A percentile compares a stretch with the other conserved stretches of the same genome.
These are phyloP conservation scores for Pyrenophora tritici-repentis DNA, from an alignment of 2,329 filamentous ascomycete species.

Conservation along the genomic window DNA sequence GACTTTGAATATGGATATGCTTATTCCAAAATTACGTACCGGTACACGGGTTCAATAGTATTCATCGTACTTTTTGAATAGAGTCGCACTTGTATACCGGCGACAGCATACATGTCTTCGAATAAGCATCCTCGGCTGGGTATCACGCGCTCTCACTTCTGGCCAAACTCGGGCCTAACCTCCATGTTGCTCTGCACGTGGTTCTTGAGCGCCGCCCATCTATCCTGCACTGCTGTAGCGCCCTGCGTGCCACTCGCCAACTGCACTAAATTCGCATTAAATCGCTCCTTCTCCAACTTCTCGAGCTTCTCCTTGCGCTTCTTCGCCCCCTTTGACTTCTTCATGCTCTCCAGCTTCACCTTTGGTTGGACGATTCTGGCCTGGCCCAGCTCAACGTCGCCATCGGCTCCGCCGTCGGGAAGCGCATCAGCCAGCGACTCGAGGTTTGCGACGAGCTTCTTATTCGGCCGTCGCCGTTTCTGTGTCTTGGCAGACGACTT, in stretches of 20 bases:
- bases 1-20: no score
- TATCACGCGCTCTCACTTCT: slow-evolving; percentile 13
- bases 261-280: slow-evolving; percentile 80
- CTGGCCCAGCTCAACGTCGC: slow-evolving; percentile 48
- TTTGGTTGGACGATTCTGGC: slow-evolving; percentile 59
- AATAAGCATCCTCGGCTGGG: no score
- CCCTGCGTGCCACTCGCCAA: slow-evolving; percentile 54
- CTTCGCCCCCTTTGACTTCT: slow-evolving; percentile 67
- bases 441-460: slow-evolving; percentile 78
- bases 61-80: no score
- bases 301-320: slow-evolving; percentile 84
- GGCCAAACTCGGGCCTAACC: slow-evolving; percentile 75
- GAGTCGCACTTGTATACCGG: no score
- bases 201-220: slow-evolving; percentile 80
- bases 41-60: no score
- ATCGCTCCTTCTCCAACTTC: slow-evolving; percentile 78
- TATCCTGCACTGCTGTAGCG: slow-evolving; percentile 31
- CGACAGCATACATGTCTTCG: no score
- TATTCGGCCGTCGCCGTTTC: slow-evolving; percentile 71
- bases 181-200: slow-evolving; percentile 91
- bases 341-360: slow-evolving; percentile 70
- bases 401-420: slow-evolving; percentile 57
- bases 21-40: no score
- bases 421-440: slow-evolving; percentile 80
- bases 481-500: slow-evolving; percentile 62